Base-by-base conservation (phyloP, 2,329 filamentous ascomycete genomes). In the Penicillium brevicompactum region DNA sequence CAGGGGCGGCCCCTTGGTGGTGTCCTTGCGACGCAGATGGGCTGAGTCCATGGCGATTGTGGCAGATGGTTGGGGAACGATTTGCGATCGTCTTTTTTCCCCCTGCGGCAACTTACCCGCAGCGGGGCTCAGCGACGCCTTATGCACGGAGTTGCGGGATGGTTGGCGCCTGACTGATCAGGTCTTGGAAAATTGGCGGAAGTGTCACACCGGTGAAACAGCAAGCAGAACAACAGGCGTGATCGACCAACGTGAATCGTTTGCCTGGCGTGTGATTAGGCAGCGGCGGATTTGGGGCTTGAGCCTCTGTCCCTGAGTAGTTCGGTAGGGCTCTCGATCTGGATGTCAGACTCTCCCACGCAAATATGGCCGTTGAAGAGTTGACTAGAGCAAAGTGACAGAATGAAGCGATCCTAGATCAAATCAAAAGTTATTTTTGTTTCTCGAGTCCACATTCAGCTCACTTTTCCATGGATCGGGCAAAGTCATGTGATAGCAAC, bases 1-100 rank as follows among this genome's bases (percentile, higher is more conserved):
- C 74, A 97, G 78, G 52, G 94, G 93, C 71, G 93, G 92, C 46
- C 93, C 93, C 77, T 95, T 96, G 49, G 91, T 96, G 56, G 93
- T 97, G 75, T 97, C 93, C 78, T 94, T 95, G 72, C 93, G 87
- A 76, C 87, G 88, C 67, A 96, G 69, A 50, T 73, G 73, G 57
- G 68, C 66, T 42, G 68, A 60, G 48, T 78, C 76, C 75, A 78
- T 79, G 50, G 48, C 58, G 55, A 54, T 57, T 49, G 52, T 50
- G 40, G 37, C 34, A 40, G 49, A 59, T 53, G 54, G 42, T 50
- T 46, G 38, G 52, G 24, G 49, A 51, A 50, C 31, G 46, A 61
- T 50, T 41, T 24, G 47, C 40, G 52, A 47, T 59, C 38, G 55
- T 50, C 14, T n/a, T 57, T 57, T 56, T 51, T 37, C 22, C 48